Evolutionary conservation across 352 stramenopile genomes (phyloP).

Genomic region (Globisporangium alternatum): DNA sequence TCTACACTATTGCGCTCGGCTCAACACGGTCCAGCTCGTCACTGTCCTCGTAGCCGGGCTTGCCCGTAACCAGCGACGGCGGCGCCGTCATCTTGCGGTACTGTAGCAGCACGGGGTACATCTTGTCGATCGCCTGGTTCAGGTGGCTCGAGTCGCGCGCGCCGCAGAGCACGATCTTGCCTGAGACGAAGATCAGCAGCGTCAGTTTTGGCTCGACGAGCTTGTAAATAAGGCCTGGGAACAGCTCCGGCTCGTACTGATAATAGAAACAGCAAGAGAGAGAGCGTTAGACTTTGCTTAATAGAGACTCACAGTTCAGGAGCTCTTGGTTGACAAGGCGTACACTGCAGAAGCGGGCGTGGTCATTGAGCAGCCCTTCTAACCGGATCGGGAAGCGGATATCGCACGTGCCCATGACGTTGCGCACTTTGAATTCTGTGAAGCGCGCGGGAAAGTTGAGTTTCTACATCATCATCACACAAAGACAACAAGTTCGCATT

Average conservation of each 20-base stretch:
- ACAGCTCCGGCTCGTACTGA: conserved; percentile 99
- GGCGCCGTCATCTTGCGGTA: conserved; percentile 72
- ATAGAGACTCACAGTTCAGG: background rate
- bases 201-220: conserved; percentile 97
- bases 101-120: conserved; percentile 55
- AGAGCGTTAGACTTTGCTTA: background rate
- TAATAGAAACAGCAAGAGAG: background rate
- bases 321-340: conserved; percentile 4
- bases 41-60: conserved; percentile 57
- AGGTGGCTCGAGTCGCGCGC: conserved; percentile 38
- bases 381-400: conserved; percentile 98
- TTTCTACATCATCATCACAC: conserved; percentile 52
- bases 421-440: conserved; percentile 93
- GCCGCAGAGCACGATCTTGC: conserved; percentile 98
- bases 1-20: conserved; percentile 51
- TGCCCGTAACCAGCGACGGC: conserved; percentile 68
- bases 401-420: conserved; percentile 98
- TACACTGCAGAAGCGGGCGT: conserved; percentile 94
- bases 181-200: conserved; percentile 99
- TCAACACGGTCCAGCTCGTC: conserved; percentile 70
- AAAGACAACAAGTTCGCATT: background rate
- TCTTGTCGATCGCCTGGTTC: conserved; percentile 48
- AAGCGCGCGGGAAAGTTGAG: conserved; percentile 85
- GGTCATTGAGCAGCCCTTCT: conserved; percentile 96
- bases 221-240: conserved; percentile 99